Conservation (phyloP, 306 rosid species). For the Neltuma alba region DNA sequence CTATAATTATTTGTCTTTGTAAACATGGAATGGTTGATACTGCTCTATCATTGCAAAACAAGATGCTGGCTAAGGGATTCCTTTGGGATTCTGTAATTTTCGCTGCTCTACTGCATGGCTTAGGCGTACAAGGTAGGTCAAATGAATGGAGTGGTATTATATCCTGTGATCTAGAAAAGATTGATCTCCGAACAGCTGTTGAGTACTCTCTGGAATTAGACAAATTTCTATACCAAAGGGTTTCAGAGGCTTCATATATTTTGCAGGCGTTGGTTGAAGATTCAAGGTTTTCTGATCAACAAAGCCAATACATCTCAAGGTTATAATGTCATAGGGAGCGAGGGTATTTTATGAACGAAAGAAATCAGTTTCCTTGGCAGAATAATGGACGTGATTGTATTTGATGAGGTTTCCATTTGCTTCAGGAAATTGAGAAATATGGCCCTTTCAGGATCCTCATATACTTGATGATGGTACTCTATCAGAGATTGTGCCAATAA, state of each 20-base stretch:
- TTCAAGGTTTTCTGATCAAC: slow-evolving; percentile 40
- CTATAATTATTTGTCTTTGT: slow-evolving; percentile 72
- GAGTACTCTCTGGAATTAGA: slow-evolving; percentile 66
- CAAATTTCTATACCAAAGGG: slow-evolving; percentile 50
- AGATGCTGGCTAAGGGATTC: slow-evolving; percentile 58
- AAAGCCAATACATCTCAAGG: slow-evolving; percentile 37
- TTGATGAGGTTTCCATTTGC: slow-evolving; percentile 2
- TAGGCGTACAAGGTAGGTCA: slow-evolving; percentile 66
- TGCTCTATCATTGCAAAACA: slow-evolving; percentile 59
- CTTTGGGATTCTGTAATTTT: slow-evolving; percentile 60
- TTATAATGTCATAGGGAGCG: slow-evolving; percentile 27
- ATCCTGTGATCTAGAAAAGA: slow-evolving; percentile 47
- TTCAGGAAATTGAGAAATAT: slow-evolving; percentile 17
- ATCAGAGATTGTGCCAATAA: slow-evolving; percentile 1
- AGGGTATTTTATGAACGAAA: slow-evolving; percentile 13
- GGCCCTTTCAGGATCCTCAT: slow-evolving; percentile 1
- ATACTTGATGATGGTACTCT: background rate
- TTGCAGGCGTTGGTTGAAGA: slow-evolving; percentile 63
- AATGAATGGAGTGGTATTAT: slow-evolving; percentile 66
- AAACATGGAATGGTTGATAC: slow-evolving; percentile 67
- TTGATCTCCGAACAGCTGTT: slow-evolving; percentile 60
- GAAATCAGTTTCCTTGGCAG: slow-evolving; percentile 15
- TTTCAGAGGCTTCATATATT: slow-evolving; percentile 62
- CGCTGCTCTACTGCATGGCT: slow-evolving; percentile 65
- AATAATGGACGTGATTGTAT: slow-evolving; percentile 25